Evolutionary conservation across 768 basidiomycete species (phyloP).

Genomic region (Daedaleopsis nitida): DNA sequence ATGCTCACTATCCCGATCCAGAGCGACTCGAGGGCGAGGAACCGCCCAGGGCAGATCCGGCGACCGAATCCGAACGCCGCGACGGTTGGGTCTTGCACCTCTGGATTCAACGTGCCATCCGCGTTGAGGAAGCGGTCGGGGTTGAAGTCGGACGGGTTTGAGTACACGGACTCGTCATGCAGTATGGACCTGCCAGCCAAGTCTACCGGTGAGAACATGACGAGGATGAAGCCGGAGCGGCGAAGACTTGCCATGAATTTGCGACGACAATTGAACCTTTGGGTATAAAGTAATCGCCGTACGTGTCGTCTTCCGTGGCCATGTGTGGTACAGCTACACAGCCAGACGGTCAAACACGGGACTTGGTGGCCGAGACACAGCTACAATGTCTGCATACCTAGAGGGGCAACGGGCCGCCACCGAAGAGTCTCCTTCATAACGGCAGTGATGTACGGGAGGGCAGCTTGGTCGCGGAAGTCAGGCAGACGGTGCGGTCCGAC

Average conservation of each 20-base stretch:
- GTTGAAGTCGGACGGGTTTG: conserved; percentile 16
- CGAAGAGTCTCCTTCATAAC: conserved; percentile 14
- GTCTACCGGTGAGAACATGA: background rate
- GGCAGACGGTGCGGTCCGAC: conserved; percentile 21
- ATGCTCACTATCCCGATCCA: conserved; percentile 24
- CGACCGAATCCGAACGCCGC: conserved; percentile 21
- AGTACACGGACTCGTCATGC: background rate
- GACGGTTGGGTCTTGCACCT: conserved; percentile 4
- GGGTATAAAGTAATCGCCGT: conserved; percentile 11
- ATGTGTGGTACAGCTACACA: background rate
- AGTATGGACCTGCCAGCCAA: background rate
- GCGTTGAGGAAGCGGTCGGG: conserved; percentile 11
- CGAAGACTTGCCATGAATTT: conserved; percentile 11
- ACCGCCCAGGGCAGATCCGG: conserved; percentile 22
- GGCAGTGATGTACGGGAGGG: conserved; percentile 19
- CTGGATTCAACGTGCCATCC: conserved; percentile 4
- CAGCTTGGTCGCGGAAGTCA: conserved; percentile 7
- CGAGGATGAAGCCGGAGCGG: background rate
- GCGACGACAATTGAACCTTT: conserved; percentile 14
- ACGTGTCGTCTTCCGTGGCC: conserved; percentile 14
- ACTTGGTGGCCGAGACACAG: background rate
- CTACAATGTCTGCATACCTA: conserved; percentile 33
- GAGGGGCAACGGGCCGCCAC: conserved; percentile 17
- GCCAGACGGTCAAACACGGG: background rate
- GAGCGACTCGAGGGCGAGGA: conserved; percentile 20